Evolutionary conservation across 1,284 basidiomycete genomes (phyloP).

Genomic region (Entoloma clypeatum): DNA sequence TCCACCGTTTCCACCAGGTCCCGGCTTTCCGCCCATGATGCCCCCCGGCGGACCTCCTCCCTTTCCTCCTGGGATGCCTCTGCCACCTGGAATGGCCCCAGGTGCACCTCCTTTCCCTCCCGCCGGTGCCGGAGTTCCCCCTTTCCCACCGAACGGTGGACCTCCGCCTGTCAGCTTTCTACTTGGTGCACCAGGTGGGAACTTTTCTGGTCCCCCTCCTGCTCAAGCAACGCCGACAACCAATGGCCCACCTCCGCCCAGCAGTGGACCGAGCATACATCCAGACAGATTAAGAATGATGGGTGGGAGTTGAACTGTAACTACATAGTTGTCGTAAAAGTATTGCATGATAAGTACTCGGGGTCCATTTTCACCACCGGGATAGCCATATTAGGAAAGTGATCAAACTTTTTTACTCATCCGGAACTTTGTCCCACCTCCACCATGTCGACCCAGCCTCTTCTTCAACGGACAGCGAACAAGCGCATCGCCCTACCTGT

Average conservation of each 20-base stretch:
- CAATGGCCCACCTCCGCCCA: constrained; percentile 26
- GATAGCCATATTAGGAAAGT: too few species aligned
- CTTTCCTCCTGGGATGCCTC: constrained; percentile 45
- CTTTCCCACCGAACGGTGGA: constrained; percentile 55
- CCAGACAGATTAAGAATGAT: constrained; percentile 87
- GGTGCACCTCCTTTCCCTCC: constrained; percentile 61
- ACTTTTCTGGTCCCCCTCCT: constrained; percentile 33
- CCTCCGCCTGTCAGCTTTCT: constrained; percentile 27
- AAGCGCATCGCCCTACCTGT: constrained; percentile 96
- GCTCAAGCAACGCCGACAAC: constrained; percentile 19
- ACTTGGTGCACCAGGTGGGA: constrained; percentile 18
- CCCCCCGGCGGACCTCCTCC: constrained; percentile 58
- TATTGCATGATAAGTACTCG: background rate
- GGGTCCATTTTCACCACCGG: background rate
- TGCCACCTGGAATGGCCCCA: constrained; percentile 21
- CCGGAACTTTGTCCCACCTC: constrained; percentile 11
- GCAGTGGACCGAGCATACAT: constrained; percentile 60
- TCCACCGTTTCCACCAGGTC: constrained; percentile 69
- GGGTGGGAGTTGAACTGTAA: constrained; percentile 34
- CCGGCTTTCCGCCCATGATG: constrained; percentile 41
- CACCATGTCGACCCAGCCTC: constrained; percentile 93
- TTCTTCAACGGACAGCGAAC: constrained; percentile 92
- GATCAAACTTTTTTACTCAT: background rate
- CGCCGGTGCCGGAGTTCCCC: constrained; percentile 48
- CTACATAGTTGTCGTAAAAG: background rate